Conservation (phyloP, 139 green algal species). For the Chlamydomonas sphaeroides region DNA sequence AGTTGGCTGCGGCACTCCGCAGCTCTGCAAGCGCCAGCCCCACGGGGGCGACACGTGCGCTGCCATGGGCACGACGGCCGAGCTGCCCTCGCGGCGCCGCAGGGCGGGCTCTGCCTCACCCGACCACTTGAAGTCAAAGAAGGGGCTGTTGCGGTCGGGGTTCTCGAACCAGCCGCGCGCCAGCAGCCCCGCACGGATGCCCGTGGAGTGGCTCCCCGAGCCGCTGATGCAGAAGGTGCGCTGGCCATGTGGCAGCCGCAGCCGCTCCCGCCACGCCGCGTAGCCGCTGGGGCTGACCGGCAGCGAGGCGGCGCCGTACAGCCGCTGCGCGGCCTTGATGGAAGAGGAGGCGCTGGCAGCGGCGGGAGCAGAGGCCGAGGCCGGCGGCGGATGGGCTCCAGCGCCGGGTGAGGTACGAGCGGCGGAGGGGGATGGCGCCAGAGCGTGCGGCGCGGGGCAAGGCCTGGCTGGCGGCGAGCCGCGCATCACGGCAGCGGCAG, state of each 20-base stretch:
- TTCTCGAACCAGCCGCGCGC: conserved; percentile 59
- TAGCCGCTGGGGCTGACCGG: not conserved
- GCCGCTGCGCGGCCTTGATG: not conserved
- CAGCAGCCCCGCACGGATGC: conserved; percentile 49
- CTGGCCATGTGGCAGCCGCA: conserved; percentile 7
- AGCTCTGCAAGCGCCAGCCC: too few species aligned
- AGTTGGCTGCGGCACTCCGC: too few species aligned
- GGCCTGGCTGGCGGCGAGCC: too few species aligned
- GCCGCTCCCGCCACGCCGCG: conserved; percentile 10
- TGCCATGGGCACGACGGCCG: too few species aligned
- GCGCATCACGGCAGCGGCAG: too few species aligned
- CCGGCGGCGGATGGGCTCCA: not conserved
- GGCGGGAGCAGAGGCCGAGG: not conserved
- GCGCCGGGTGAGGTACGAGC: too few species aligned
- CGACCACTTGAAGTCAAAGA: conserved; percentile 61
- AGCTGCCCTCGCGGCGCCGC: too few species aligned
- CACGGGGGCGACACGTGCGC: too few species aligned
- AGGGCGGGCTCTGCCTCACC: too few species aligned
- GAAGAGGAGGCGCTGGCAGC: not conserved
- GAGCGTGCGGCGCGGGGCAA: too few species aligned
- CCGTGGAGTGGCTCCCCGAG: conserved; percentile 31
- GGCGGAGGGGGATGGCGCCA: too few species aligned
- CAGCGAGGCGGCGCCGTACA: not conserved
- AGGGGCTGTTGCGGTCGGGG: conserved; percentile 48
- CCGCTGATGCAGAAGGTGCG: conserved; percentile 36